A percentile compares a stretch with the other conserved stretches of the same genome.
phyloP scores from a whole-genome alignment of 1,284 basidiomycete genomes.

The Blastosporella zonata region DNA sequence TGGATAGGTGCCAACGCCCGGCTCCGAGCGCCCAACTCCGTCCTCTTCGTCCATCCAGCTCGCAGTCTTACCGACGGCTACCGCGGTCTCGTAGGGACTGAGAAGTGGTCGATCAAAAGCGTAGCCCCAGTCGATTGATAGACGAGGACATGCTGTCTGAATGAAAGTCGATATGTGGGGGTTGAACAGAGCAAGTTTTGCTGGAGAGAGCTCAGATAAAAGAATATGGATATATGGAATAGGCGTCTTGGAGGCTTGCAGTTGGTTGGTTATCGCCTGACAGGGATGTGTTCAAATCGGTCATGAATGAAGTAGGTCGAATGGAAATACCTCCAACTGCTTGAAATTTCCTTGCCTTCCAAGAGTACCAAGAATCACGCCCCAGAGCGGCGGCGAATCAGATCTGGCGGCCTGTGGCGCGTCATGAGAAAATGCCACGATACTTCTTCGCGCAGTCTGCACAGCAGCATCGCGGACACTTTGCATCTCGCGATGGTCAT shows the following conservation, averaged over 20 bases:
- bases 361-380: conserved; percentile 92
- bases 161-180: conserved; percentile 85
- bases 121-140: conserved; percentile 99
- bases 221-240: conserved; percentile 87
- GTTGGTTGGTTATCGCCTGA: conserved; percentile 76
- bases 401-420: conserved; percentile 8
- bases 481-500: conserved; percentile 90
- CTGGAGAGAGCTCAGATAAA: conserved; percentile 93
- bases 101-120: conserved; percentile 90
- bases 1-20: conserved; percentile 61
- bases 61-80: conserved; percentile 72
- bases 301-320: background rate
- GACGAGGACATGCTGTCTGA: conserved; percentile 92
- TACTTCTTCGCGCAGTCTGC: conserved; percentile 63
- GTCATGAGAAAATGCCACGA: conserved; percentile 35
- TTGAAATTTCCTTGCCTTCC: conserved; percentile 92
- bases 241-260: conserved; percentile 46
- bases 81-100: conserved; percentile 92
- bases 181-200: conserved; percentile 86
- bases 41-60: conserved; percentile 56
- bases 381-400: conserved; percentile 58
- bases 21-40: conserved; percentile 28
- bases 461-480: conserved; percentile 76
- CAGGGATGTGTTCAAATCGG: conserved; percentile 1
- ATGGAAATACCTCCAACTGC: conserved; percentile 66